Conservation (phyloP, 1,284 basidiomycete species). For the Malassezia japonica region DNA sequence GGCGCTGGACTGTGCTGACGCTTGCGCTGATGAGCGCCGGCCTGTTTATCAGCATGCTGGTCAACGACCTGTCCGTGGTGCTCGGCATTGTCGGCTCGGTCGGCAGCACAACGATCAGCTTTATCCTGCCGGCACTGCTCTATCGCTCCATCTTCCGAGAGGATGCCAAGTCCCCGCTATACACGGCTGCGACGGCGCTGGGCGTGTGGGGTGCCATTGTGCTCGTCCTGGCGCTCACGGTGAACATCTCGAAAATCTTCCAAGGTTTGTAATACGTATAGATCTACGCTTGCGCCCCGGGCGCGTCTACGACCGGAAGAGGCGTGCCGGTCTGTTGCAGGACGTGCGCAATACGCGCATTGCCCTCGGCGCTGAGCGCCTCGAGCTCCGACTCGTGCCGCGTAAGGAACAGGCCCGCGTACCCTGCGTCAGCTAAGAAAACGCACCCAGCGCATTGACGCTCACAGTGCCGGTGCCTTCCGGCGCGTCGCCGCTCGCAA, state of each 20-base stretch:
- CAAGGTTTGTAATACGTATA: not conserved
- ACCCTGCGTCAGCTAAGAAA: constrained; percentile 13
- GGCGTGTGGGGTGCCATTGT: constrained; percentile 5
- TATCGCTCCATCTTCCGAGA: constrained; percentile 1
- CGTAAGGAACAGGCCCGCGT: constrained; percentile 38
- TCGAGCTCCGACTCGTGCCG: constrained; percentile 25
- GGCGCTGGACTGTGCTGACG: constrained; percentile 30
- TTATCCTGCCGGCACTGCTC: constrained; percentile 55
- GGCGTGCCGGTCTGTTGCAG: constrained; percentile 3
- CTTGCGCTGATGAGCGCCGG: constrained; percentile 31
- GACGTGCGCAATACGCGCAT: constrained; percentile 7
- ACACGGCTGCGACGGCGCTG: not conserved
- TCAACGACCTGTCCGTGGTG: constrained; percentile 44
- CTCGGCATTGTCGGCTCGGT: constrained; percentile 87
- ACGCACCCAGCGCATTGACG: constrained; percentile 32
- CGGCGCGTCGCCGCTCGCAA: constrained; percentile 2
- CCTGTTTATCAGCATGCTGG: constrained; percentile 32
- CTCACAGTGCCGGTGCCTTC: constrained; percentile 20
- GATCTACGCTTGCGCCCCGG: too few relatives aligned
- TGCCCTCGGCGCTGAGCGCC: constrained; percentile 14
- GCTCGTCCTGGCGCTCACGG: constrained; percentile 4
- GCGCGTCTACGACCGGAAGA: too few relatives aligned
- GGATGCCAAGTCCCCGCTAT: not conserved
- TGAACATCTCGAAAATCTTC: constrained; percentile 5
- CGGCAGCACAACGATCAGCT: constrained; percentile 89